Base-by-base conservation (phyloP, 768 basidiomycete genomes). In the Sistotremastrum suecicum region DNA sequence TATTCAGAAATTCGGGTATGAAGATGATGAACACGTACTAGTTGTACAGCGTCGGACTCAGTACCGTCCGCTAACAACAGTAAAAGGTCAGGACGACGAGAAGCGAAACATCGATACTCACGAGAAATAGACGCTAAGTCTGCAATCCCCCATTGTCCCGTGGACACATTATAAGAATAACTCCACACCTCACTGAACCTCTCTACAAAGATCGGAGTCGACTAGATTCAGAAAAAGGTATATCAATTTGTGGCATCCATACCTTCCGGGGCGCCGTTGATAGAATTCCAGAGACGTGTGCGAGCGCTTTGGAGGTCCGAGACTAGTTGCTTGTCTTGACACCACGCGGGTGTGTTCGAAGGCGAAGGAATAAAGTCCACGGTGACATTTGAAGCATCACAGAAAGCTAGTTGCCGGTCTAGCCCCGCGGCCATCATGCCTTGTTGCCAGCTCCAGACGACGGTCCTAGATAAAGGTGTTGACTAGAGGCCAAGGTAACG, bases 361-460 rank as follows among this genome's bases (percentile, higher is more conserved):
- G 44, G 31, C 7, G 45, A 34, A 5, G 52, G 54, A 37, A 52
- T 50, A 34, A 54, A 40, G 4, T 56, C 57, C 28, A 58, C 50
- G 28, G 51, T 54, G 11, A 48, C 34, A 8, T 54, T 59, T 31
- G 55, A 50, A 40, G 53, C 53, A 11, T 58, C 54, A 49, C 65
- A 65, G 37, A 66, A 58, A 12, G 55, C 53, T 7, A 69, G 54
- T 50, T 69, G 66, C 34, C 60, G 57, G 7, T 63, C 62, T 12
- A 69, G 51, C 6, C 69, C 69, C 6, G 60, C 61, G 5, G 69
- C 67, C 68, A 70, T 69, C 30, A 69, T 49, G 20, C 60, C 68
- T 54, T 68, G 66, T 53, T 68, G 68, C 60, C 65, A 70, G 4
- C 61, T 61, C 63, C 60, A 60, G 41, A 36, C 33, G 12, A 37